Percentiles rank a stretch among this genome's conserved stretches.
Evolutionary conservation across 768 basidiomycete genomes (phyloP).

Genomic region (Suillus tomentosus): DNA sequence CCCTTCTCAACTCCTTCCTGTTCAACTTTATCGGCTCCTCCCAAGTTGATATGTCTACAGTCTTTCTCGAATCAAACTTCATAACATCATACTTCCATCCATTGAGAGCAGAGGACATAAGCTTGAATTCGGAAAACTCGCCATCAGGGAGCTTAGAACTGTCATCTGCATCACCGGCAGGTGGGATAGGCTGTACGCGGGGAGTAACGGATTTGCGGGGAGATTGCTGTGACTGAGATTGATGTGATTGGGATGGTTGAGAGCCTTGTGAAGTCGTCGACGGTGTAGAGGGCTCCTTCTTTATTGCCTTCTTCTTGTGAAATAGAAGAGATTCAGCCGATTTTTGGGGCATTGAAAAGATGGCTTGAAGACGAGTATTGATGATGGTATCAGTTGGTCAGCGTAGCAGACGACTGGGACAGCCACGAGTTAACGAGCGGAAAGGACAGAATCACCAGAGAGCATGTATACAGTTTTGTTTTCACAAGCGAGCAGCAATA

Average conservation of each 20-base stretch:
- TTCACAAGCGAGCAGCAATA: conserved; percentile 1
- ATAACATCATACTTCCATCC: conserved; percentile 93
- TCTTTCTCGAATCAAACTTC: conserved; percentile 82
- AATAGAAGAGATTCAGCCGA: conserved; percentile 57
- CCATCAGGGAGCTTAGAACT: conserved; percentile 61
- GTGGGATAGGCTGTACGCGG: conserved; percentile 42
- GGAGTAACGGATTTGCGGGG: conserved; percentile 41
- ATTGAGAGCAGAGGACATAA: conserved; percentile 78
- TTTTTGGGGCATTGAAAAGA: conserved; percentile 29
- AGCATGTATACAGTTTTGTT: conserved; percentile 2
- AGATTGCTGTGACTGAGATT: conserved; percentile 18
- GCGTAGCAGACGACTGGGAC: neutral
- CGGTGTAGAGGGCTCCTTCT: conserved; percentile 22
- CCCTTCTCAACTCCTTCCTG: conserved; percentile 74
- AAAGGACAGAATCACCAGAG: conserved; percentile 3
- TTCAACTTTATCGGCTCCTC: conserved; percentile 80
- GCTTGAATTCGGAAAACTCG: conserved; percentile 72
- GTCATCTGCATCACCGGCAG: conserved; percentile 49
- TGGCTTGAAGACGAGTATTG: neutral
- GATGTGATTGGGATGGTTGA: conserved; percentile 10
- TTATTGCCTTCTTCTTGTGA: conserved; percentile 54
- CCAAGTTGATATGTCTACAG: conserved; percentile 71
- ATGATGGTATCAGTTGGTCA: neutral
- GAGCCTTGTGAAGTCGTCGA: conserved; percentile 18
- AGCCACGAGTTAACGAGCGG: neutral